Conservation (phyloP, 2,329 filamentous ascomycete species). For the Clonostachys rhizophaga region DNA sequence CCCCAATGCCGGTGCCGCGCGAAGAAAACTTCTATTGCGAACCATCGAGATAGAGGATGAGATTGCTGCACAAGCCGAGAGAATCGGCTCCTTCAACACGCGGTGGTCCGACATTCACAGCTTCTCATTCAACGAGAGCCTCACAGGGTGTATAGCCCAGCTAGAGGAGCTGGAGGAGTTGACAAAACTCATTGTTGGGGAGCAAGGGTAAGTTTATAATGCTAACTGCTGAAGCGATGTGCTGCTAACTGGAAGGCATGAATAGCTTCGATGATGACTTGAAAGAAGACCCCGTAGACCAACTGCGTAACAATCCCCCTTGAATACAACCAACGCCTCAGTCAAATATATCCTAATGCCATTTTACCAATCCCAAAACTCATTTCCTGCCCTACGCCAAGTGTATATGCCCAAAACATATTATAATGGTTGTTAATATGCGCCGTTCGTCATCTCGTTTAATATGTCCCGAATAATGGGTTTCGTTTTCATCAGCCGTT, state of each 20-base stretch:
- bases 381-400: background rate
- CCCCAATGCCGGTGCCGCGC: conserved; percentile 47
- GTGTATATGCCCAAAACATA: background rate
- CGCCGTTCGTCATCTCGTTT: conserved; percentile 59
- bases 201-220: conserved; percentile 34
- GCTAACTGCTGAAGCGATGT: background rate
- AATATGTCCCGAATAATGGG: conserved; percentile 72
- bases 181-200: conserved; percentile 53
- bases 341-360: background rate
- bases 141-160: conserved; percentile 49
- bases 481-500: conserved; percentile 58
- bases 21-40: conserved; percentile 44
- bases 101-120: conserved; percentile 55
- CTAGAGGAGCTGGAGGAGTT: conserved; percentile 49
- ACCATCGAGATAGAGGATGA: conserved; percentile 35
- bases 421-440: conserved; percentile 18
- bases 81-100: background rate
- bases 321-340: background rate
- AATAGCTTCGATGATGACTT: conserved; percentile 26
- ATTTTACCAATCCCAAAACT: conserved; percentile 1
- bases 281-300: conserved; percentile 7
- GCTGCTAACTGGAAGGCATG: background rate
- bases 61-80: conserved; percentile 7
- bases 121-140: conserved; percentile 46
- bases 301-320: conserved; percentile 11